A percentile compares a stretch with the other conserved stretches of the same genome.
Conservation (phyloP, 768 basidiomycete genomes). For the Dioszegia aurantiaca region DNA sequence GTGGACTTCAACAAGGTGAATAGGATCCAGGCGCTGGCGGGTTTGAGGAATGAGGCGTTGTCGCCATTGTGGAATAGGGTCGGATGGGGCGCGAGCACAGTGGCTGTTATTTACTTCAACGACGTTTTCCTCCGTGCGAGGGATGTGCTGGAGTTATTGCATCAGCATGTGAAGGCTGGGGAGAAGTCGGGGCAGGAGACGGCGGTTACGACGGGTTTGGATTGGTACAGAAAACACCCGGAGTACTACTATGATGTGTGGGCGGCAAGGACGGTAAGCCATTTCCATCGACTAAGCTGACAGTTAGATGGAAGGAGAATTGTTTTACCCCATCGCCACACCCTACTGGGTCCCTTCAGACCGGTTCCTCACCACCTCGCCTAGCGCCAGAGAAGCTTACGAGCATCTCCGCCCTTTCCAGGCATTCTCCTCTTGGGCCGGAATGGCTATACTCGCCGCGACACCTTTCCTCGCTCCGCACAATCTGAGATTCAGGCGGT, state of each 20-base stretch:
- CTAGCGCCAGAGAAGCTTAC: constrained; percentile 24
- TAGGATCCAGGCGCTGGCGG: constrained; percentile 46
- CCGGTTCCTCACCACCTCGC: constrained; percentile 40
- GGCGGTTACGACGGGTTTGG: constrained; percentile 47
- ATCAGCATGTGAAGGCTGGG: constrained; percentile 40
- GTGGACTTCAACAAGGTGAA: constrained; percentile 44
- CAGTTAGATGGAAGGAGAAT: constrained; percentile 29
- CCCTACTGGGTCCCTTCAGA: constrained; percentile 48
- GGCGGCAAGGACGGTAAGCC: constrained; percentile 49
- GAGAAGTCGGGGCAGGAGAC: constrained; percentile 24
- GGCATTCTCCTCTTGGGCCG: constrained; percentile 51
- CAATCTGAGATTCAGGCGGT: constrained; percentile 46
- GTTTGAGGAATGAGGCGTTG: constrained; percentile 44
- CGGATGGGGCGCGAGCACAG: constrained; percentile 23
- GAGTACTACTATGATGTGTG: constrained; percentile 52
- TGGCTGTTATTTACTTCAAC: constrained; percentile 45
- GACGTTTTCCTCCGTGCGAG: constrained; percentile 46
- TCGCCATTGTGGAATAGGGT: constrained; percentile 26
- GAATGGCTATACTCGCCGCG: constrained; percentile 44
- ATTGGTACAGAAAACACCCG: constrained; percentile 47
- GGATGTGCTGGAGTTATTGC: constrained; percentile 47
- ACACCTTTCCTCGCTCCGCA: constrained; percentile 45
- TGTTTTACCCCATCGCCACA: constrained; percentile 49
- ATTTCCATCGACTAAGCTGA: background rate
- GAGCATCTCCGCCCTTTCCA: constrained; percentile 43